Base-by-base conservation (phyloP, 2,329 filamentous ascomycete species). In the Sarocladiaceae sp. region DNA sequence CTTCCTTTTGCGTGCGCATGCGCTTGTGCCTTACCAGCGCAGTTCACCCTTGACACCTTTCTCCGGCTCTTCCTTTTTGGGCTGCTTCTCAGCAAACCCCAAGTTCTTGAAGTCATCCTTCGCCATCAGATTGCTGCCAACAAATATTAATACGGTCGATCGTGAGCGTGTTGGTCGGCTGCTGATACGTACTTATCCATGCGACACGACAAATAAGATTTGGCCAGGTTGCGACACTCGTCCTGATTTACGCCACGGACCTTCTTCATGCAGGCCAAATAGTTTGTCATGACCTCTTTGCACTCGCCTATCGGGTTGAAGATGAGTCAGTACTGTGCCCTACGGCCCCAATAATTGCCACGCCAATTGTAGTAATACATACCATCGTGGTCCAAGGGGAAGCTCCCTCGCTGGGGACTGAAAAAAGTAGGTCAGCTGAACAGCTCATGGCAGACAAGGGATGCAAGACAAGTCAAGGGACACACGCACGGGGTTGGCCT, bases 41-140 rank as follows among this genome's bases (percentile, higher is more conserved):
- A 71, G 56, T 53, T 71, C 67, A 44, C 68, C 70, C 57, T 70
- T 71, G 54, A 64, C 61, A 40, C 62, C 63, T 51, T 64, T 68
- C 59, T 69, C 63, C 17, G 65, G 58, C 42, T 62, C 57, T 33
- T 25, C 10, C 51, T 54, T 52, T 50, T 56, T 53, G 40, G 59
- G 59, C 26, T 57, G 53, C 52, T 59, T 55, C 44, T 66, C 63
- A 42, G 75, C 61, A 60, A 96, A 94, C 0, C 94, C 94, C 36
- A 99, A 75, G 64, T 99, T 99, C 69, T 88, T 90, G 70, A 97
- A 94, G 54, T 96, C 89, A 64, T 99, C 94, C 60, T 82, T 90
- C 7, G 92, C 92, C 94, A 99, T 99, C 28, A 99, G 75, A 65
- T 97, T 97, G 60, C 91, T 91, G 44, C n/a, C 12, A 25, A n/a